Base-by-base conservation (phyloP, 257 asterid genomes). In the Solanum piurae region DNA sequence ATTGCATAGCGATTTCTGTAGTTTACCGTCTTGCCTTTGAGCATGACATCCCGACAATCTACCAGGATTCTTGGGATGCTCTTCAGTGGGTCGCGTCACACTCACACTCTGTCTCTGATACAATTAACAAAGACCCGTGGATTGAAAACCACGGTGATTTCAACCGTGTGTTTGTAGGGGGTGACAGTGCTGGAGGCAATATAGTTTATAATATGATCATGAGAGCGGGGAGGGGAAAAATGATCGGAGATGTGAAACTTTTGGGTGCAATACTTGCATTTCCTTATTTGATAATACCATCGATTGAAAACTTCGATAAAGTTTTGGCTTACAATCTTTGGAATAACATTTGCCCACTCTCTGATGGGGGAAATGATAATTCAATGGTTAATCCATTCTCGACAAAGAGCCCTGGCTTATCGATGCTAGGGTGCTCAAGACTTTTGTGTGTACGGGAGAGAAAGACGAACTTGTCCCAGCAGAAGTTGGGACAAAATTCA, bases 61-160 rank as follows among this genome's bases (percentile, higher is more conserved):
- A 72, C 2, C 71, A 84, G 12, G 91, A 90, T 12, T 83, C 86
- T 0, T 90, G 91, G 93, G 75, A 31, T 21, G 93, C 88, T 33
- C 88, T 91, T 69, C 77, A 89, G 7, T 89, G 93, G 93, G 91
- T 91, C 1, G 79, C 91, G 3, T 88, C 91, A 14, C 91, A 89
- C 21, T 37, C 0, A n/a, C n/a, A n/a, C n/a, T n/a, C n/a, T 29
- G 40, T 29, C 0, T 20, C 0, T 3, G 1, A 60, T 12, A 34
- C 52, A 33, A 16, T 4, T 29, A 58, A 58, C 13, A 12, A 31
- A 6, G 91, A 86, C 0, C 83, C 74, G 1, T 86, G 86, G 89
- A 21, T 86, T 36, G 49, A 40, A 31, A 83, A 86, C 4, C 83
- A 86, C 16, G 36, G 91, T 0, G 38, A 86, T n/a, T 55, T 83